Base-by-base conservation (phyloP, 108 stramenopile species). In the Fragilariopsis cylindrus region DNA sequence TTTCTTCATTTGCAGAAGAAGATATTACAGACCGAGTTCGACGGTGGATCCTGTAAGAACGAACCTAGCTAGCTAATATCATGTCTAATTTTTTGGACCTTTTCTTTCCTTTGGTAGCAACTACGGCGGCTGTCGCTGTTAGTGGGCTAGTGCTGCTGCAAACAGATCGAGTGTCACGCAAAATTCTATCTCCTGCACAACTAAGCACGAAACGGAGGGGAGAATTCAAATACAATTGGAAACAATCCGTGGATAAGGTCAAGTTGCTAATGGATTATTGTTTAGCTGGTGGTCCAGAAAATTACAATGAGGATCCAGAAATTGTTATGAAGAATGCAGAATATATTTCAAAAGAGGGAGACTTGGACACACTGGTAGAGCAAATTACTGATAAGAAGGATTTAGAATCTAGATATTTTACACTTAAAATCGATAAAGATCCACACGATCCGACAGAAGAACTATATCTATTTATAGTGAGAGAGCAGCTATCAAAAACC, bases 171-270 rank as follows among this genome's bases (percentile, higher is more conserved):
- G 81, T 82, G 19, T 81, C 81, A 18, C 78, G 81, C 12, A 56
- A 46, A 54, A 71, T 81, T 65, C 64, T 88, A 1, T 63, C 52
- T 3, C 77, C 84, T 5, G 48, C 62, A 39, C 75, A 64, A 21
- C 63, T 85, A 44, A 53, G 78, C 48, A 67, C 74, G 19, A 84
- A 84, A 70, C 87, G 87, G 9, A 55, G 71, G 64, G 50, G 54
- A 9, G 79, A 81, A 57, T 84, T 79, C 46, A 16, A 44, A 16
- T 84, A 84, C 53, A 60, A 63, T 4, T 85, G 84, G 85, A 76
- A 78, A 60, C 55, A 79, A 39, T 69, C 82, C 21, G 52, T 77
- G 6, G 72, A 75, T 63, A 75, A 71, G 65, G 72, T 83, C 9
- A 43, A 68, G n/a, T 43, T 82, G 47, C 81, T 60, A n/a, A 15